Conservation (phyloP, 371 early-diverging fungal species). For the Mucor plumbeus region DNA sequence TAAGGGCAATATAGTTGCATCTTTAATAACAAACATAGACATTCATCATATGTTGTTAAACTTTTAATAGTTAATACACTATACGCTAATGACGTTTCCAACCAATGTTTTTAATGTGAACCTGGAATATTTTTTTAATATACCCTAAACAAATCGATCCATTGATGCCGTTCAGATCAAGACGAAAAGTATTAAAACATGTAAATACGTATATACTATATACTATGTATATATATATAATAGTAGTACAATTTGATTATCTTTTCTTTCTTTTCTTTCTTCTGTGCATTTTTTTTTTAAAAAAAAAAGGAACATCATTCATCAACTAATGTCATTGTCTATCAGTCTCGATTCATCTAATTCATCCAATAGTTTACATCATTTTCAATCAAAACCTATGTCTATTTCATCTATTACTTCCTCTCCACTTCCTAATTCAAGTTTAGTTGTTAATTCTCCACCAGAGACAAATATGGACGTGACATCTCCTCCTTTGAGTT, state of each 20-base stretch:
- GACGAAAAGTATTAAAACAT: background rate
- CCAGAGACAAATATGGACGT: conserved; percentile 1
- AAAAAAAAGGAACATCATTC: background rate
- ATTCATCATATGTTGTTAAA: conserved; percentile 3
- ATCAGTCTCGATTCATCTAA: conserved; percentile 1
- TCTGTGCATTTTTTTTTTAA: background rate
- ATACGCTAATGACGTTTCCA: conserved; percentile 2
- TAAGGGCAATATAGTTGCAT: background rate
- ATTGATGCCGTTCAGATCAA: background rate
- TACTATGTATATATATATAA: background rate
- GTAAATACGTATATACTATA: too few species aligned
- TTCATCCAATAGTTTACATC: background rate
- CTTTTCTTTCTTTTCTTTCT: background rate
- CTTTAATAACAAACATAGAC: background rate
- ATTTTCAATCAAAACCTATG: conserved; percentile 36
- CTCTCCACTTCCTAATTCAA: conserved; percentile 15
- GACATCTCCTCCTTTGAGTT: conserved; percentile 14
- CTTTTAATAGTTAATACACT: background rate
- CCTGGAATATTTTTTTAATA: conserved; percentile 12
- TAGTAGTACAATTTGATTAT: background rate
- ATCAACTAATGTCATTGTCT: conserved; percentile 11
- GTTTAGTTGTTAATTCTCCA: background rate
- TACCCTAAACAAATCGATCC: conserved; percentile 5
- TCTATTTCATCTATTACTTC: conserved; percentile 50
- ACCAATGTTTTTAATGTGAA: conserved; percentile 8